phyloP scores from a whole-genome alignment of 331 rosid species.

The Acacia concinna region DNA sequence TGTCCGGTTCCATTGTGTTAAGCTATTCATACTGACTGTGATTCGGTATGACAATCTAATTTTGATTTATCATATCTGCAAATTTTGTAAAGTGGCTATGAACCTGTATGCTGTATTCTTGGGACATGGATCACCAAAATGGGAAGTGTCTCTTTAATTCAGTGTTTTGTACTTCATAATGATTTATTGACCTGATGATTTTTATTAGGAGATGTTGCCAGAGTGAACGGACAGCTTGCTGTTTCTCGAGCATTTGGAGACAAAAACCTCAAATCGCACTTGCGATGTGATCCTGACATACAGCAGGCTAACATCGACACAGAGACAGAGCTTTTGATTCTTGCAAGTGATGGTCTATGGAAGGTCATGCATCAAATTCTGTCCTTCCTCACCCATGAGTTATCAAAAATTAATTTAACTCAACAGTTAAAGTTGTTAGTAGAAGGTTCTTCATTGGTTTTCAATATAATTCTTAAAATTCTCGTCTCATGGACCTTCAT shows the following conservation, averaged over 20 bases:
- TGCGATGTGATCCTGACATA: slow-evolving; percentile 85
- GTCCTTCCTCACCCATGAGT: slow-evolving; percentile 7
- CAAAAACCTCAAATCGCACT: slow-evolving; percentile 83
- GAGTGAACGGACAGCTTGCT: slow-evolving; percentile 94
- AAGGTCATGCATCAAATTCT: slow-evolving; percentile 55
- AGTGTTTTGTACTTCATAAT: slow-evolving; percentile 17
- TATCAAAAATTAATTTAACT: background rate
- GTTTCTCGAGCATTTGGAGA: slow-evolving; percentile 94
- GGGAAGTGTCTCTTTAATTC: background rate
- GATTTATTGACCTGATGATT: slow-evolving; percentile 18
- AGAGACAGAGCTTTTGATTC: slow-evolving; percentile 68
- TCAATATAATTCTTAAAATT: background rate
- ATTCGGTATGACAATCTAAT: background rate
- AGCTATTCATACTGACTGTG: background rate
- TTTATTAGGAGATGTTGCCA: slow-evolving; percentile 77
- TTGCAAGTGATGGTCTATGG: slow-evolving; percentile 94
- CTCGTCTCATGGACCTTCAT: background rate
- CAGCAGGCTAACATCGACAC: slow-evolving; percentile 41
- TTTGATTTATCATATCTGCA: background rate
- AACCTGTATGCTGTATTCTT: background rate
- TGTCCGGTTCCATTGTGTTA: background rate
- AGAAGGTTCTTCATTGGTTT: background rate
- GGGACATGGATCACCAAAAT: slow-evolving; percentile 3
- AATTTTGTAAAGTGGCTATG: background rate
- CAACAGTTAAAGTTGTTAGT: background rate